phyloP scores from a whole-genome alignment of 257 asterid species.

The Anisodus acutangulus region DNA sequence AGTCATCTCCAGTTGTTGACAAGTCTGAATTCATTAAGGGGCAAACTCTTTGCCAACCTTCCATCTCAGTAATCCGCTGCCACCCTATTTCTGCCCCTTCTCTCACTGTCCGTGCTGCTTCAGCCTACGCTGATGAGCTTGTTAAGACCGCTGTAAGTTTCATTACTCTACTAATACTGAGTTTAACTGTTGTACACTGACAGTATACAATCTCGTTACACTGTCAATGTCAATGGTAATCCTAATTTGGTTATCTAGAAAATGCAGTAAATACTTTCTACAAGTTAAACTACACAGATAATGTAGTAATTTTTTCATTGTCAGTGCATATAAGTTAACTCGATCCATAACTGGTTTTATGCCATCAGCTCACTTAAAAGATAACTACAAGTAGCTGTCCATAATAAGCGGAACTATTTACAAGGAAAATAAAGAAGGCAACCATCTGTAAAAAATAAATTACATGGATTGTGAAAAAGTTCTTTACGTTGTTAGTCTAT shows the following conservation, averaged over 20 bases:
- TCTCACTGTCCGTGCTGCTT: background rate
- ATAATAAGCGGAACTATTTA: too few relatives aligned
- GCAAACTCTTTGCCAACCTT: background rate
- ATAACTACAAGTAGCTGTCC: too few relatives aligned
- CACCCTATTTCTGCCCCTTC: background rate
- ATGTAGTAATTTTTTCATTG: background rate
- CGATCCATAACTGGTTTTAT: background rate
- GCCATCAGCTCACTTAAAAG: too few relatives aligned
- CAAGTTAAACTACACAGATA: background rate
- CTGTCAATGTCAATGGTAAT: background rate
- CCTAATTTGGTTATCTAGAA: background rate
- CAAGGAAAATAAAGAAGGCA: too few relatives aligned
- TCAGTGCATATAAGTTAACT: background rate
- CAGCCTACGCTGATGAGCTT: background rate
- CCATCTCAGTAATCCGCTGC: background rate
- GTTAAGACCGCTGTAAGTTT: conserved; percentile 3
- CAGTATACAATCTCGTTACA: background rate
- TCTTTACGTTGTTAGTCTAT: background rate
- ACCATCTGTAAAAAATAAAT: background rate
- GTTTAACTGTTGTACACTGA: background rate
- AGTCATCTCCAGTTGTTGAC: background rate
- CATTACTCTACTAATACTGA: background rate
- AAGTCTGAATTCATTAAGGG: background rate
- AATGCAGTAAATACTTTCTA: background rate
- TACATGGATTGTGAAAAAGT: too few relatives aligned